Evolutionary conservation across 2,329 filamentous ascomycete species (phyloP), one percentile per base, ranked within the genome.

Genomic region (Akanthomyces uredinophilus): DNA sequence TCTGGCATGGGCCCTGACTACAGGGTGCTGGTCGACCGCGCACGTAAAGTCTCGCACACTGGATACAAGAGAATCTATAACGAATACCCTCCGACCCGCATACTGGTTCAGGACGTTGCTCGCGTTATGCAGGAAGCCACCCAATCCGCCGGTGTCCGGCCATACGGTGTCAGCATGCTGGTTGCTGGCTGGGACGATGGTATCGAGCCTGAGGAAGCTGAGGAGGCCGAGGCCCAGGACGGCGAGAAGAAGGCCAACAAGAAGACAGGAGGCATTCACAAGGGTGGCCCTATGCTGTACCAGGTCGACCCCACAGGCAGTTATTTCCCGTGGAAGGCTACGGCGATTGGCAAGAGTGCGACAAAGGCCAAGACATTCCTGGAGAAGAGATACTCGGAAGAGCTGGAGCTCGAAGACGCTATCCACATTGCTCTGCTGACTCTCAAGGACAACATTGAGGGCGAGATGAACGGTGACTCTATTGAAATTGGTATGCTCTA

Each of bases 51-150:
- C 68, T 96, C 93, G 62, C 95, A 99, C 81, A 96, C 95, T 53
- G 90, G 88, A 77, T 99, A 99, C 87, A 99, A 99, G 87, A 92
- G 95, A 77, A 93, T 99, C 81, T 99, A 99, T 84, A 99, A 99
- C 80, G 95, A 99, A 81, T 99, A 99, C 81, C 95, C 95, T n/a
- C 95, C 95, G 6, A 99, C 95, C 62, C 88, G 95, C 76, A 99
- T 99, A 89, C 86, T 99, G 80, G 95, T 99, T 62, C 95, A 99
- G 79, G 95, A 99, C 72, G 93, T 99, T 63, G 95, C 95, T 64
- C 87, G 92, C 67, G 94, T 98, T 68, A 97, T 99, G 89, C 95
- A 99, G 79, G 95, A 99, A 80, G 95, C 95, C 65, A 99, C 95
- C 64, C 95, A 99, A 78, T 96, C 92, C 44, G 95, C 95, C 74